These are phyloP conservation scores for Grosmannia penicillata DNA, from an alignment of 2,329 filamentous ascomycete genomes.

Conservation along the genomic window DNA sequence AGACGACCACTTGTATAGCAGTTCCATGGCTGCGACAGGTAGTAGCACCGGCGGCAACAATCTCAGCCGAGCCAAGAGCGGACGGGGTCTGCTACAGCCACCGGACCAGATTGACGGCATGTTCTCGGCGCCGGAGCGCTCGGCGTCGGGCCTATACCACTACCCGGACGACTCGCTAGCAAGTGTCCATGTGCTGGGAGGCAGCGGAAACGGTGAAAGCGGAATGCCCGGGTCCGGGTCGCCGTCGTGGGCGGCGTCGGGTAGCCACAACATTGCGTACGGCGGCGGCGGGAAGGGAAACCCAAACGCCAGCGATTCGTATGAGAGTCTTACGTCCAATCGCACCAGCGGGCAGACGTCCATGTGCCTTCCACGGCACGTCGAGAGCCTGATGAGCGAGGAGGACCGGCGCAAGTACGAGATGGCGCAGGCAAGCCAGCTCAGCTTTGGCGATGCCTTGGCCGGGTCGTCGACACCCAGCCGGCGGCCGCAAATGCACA, in stretches of 20 bases:
- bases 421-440: conserved; percentile 45
- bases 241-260: neutral
- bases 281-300: neutral
- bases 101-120: conserved; percentile 62
- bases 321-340: conserved; percentile 48
- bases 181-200: conserved; percentile 28
- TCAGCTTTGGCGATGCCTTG: conserved; percentile 18
- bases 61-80: conserved; percentile 33
- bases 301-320: conserved; percentile 39
- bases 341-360: conserved; percentile 38
- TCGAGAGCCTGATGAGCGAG: conserved; percentile 64
- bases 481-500: conserved; percentile 2
- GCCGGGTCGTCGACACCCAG: conserved; percentile 11
- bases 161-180: conserved; percentile 52
- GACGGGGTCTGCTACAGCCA: conserved; percentile 43
- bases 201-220: neutral
- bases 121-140: conserved; percentile 57
- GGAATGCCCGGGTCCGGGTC: neutral
- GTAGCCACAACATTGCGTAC: too few relatives aligned
- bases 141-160: conserved; percentile 54
- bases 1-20: too few relatives aligned
- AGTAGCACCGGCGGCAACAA: neutral
- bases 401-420: conserved; percentile 64
- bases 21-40: conserved; percentile 15
- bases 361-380: conserved; percentile 49